Conservation (phyloP, 2,329 filamentous ascomycete genomes). For the Colletotrichum liaoningense region DNA sequence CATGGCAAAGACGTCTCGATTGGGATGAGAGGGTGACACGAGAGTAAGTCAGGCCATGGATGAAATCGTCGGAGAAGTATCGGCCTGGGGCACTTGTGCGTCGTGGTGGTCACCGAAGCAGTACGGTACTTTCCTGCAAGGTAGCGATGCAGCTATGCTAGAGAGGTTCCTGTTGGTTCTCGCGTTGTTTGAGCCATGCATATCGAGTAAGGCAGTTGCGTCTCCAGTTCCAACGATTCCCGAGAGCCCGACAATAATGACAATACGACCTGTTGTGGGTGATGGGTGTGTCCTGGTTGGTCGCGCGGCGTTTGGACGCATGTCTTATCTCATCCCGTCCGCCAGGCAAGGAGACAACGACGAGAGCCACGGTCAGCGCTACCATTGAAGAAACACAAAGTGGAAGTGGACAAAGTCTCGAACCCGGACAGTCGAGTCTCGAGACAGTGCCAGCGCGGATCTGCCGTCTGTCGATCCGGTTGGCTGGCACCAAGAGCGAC, state of each 20-base stretch:
- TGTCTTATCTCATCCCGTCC: slow-evolving; percentile 10
- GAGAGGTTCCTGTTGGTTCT: slow-evolving; percentile 24
- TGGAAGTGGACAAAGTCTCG: slow-evolving; percentile 29
- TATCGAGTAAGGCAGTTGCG: slow-evolving; percentile 25
- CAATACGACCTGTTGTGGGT: background rate
- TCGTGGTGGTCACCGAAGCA: slow-evolving; percentile 16
- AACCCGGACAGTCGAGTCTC: background rate
- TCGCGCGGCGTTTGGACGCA: background rate
- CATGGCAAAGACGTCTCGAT: slow-evolving; percentile 2
- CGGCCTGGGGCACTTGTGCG: slow-evolving; percentile 24
- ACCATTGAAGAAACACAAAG: slow-evolving; percentile 27
- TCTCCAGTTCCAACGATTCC: slow-evolving; percentile 15
- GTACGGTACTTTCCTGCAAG: slow-evolving; percentile 23
- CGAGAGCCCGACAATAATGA: slow-evolving; percentile 23
- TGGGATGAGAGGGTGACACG: slow-evolving; percentile 7
- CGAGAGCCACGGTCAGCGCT: slow-evolving; percentile 22
- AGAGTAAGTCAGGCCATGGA: background rate
- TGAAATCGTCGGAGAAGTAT: background rate
- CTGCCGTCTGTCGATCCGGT: slow-evolving; percentile 25
- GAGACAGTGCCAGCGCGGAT: background rate
- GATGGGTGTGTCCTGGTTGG: background rate
- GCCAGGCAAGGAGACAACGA: slow-evolving; percentile 1
- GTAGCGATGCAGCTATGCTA: slow-evolving; percentile 1
- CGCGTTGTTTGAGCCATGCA: slow-evolving; percentile 28
- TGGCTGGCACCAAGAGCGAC: slow-evolving; percentile 1